A percentile compares a stretch with the other conserved stretches of the same genome.
Evolutionary conservation across 208 protist species (phyloP).

Genomic region (Leishmania lainsoni): DNA sequence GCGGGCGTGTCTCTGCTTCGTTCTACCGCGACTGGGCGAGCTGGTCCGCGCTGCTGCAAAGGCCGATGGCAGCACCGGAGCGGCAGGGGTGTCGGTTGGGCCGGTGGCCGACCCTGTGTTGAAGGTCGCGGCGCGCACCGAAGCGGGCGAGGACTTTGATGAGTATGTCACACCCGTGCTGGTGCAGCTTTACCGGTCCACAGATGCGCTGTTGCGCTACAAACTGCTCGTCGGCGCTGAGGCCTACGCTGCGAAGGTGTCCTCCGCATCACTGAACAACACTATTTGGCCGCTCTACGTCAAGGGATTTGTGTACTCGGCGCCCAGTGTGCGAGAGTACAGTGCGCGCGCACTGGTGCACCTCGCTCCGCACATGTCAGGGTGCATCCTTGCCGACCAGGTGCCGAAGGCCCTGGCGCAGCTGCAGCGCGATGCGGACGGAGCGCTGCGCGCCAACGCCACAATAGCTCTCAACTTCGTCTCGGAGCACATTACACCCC

Average conservation of each 20-base stretch:
- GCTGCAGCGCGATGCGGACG: slow-evolving; percentile 79
- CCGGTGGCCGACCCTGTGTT: slow-evolving; percentile 66
- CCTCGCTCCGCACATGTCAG: slow-evolving; percentile 57
- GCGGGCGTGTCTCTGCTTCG: slow-evolving; percentile 51
- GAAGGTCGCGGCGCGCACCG: slow-evolving; percentile 45
- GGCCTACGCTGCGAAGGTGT: slow-evolving; percentile 50
- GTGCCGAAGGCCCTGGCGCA: slow-evolving; percentile 44
- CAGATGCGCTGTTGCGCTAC: slow-evolving; percentile 66
- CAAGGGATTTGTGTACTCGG: slow-evolving; percentile 62
- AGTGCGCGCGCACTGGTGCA: slow-evolving; percentile 74
- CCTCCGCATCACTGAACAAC: slow-evolving; percentile 41
- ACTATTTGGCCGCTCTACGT: slow-evolving; percentile 75
- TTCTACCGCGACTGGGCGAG: slow-evolving; percentile 61
- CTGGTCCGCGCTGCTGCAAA: slow-evolving; percentile 56
- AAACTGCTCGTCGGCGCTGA: slow-evolving; percentile 60
- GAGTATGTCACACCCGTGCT: slow-evolving; percentile 58
- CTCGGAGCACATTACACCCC: slow-evolving; percentile 44
- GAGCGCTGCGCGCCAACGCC: slow-evolving; percentile 86
- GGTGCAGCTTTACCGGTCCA: slow-evolving; percentile 57
- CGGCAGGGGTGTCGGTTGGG: slow-evolving; percentile 19
- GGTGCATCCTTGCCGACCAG: slow-evolving; percentile 59
- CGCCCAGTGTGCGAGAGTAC: slow-evolving; percentile 72
- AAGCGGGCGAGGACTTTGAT: slow-evolving; percentile 55
- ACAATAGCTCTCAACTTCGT: slow-evolving; percentile 83
- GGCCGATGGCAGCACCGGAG: slow-evolving; percentile 13